phyloP scores from a whole-genome alignment of 1,284 basidiomycete genomes.

The Boletus sp. region DNA sequence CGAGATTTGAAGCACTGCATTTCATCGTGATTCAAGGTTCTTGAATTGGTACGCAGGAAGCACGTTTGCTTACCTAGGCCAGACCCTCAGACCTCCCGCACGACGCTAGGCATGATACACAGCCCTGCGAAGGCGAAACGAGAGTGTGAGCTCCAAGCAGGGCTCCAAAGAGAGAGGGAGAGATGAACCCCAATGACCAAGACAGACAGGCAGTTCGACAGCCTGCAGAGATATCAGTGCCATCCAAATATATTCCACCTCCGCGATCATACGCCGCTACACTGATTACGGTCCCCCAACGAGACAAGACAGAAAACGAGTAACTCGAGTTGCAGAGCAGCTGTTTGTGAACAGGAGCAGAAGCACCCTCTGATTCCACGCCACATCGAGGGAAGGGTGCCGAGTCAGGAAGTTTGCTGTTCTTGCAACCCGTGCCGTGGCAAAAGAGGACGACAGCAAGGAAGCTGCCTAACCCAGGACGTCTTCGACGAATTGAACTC shows the following conservation, averaged over 20 bases:
- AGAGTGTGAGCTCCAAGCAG: slow-evolving; percentile 1
- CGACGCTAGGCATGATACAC: slow-evolving; percentile 69
- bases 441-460: slow-evolving; percentile 5
- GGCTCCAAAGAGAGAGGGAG: not conserved
- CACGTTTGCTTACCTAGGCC: slow-evolving; percentile 55
- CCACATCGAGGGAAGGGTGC: slow-evolving; percentile 15
- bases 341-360: slow-evolving; percentile 20
- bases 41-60: slow-evolving; percentile 12
- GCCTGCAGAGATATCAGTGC: not conserved
- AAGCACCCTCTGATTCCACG: slow-evolving; percentile 20
- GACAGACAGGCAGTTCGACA: not conserved
- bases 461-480: slow-evolving; percentile 17
- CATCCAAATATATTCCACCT: slow-evolving; percentile 1
- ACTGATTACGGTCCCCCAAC: slow-evolving; percentile 3
- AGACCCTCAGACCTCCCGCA: slow-evolving; percentile 74
- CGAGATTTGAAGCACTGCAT: slow-evolving; percentile 39
- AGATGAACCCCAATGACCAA: not conserved
- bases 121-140: slow-evolving; percentile 58
- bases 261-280: slow-evolving; percentile 10
- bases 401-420: slow-evolving; percentile 11
- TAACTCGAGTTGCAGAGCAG: not conserved
- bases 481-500: slow-evolving; percentile 12
- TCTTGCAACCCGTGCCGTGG: slow-evolving; percentile 14
- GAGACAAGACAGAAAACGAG: slow-evolving; percentile 10
- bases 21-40: slow-evolving; percentile 11